Conservation (phyloP, 2,329 filamentous ascomycete species). For the Beauveria varroae region DNA sequence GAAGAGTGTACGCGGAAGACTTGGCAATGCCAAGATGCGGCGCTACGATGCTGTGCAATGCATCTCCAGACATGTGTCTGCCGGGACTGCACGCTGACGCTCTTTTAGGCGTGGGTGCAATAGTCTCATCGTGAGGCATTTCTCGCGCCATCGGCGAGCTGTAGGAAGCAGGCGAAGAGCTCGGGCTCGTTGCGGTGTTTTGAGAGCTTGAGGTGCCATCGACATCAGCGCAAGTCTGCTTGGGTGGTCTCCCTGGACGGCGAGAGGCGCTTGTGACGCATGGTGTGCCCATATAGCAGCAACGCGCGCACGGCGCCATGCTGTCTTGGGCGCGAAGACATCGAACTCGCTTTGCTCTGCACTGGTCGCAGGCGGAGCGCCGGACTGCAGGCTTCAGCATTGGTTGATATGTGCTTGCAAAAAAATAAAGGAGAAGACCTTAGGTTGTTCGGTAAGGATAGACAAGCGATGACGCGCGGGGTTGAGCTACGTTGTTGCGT, state of each 20-base stretch:
- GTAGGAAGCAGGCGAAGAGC: neutral
- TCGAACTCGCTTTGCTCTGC: slow-evolving; percentile 18
- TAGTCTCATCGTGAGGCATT: neutral
- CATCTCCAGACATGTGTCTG: neutral
- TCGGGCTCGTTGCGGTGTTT: neutral
- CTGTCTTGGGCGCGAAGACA: slow-evolving; percentile 16
- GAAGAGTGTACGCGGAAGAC: neutral
- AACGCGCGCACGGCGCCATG: slow-evolving; percentile 16
- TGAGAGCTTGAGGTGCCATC: neutral
- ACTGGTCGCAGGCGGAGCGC: slow-evolving; percentile 19
- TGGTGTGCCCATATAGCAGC: slow-evolving; percentile 13
- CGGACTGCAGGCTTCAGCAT: slow-evolving; percentile 12
- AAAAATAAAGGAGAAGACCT: neutral
- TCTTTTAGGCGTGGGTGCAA: neutral
- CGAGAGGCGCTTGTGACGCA: slow-evolving; percentile 17
- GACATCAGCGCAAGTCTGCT: slow-evolving; percentile 6
- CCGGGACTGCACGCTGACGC: neutral
- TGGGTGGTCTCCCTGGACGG: slow-evolving; percentile 16
- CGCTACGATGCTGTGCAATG: neutral
- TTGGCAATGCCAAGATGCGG: neutral
- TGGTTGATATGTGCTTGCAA: neutral
- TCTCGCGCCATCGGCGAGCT: neutral
- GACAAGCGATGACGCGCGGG: neutral
- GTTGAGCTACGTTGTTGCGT: neutral
- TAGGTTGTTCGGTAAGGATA: neutral